Evolutionary conservation across 371 early-diverging fungal genomes (phyloP).

Genomic region (Mortierella sp.): DNA sequence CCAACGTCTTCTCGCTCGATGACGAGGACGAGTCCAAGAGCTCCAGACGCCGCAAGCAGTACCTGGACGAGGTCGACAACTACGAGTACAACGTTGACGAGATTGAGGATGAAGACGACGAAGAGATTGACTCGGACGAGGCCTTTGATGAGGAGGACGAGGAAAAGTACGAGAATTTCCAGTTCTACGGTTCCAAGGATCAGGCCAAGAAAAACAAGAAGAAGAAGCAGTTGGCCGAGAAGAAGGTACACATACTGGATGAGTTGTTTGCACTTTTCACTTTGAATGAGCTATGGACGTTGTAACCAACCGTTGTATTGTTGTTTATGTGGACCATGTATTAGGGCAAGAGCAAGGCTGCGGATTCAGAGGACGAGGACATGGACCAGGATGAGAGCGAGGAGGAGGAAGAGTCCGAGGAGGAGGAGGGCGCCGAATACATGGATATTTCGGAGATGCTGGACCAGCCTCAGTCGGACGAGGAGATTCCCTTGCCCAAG

Average conservation of each 20-base stretch:
- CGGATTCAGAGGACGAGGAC: constrained; percentile 41
- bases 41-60: constrained; percentile 66
- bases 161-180: constrained; percentile 81
- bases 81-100: constrained; percentile 81
- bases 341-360: constrained; percentile 44
- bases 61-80: constrained; percentile 81
- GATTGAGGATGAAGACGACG: constrained; percentile 90
- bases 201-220: constrained; percentile 50
- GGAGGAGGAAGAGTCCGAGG: constrained; percentile 60
- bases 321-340: not conserved
- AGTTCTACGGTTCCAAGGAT: constrained; percentile 64
- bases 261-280: not conserved
- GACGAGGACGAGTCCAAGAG: constrained; percentile 70
- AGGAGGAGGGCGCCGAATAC: constrained; percentile 67
- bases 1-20: constrained; percentile 61
- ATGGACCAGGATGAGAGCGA: constrained; percentile 48
- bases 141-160: constrained; percentile 91
- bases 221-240: constrained; percentile 23
- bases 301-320: not conserved
- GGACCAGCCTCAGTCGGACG: constrained; percentile 50
- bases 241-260: not conserved
- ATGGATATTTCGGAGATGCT: constrained; percentile 76
- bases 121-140: constrained; percentile 92
- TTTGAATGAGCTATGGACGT: not conserved
- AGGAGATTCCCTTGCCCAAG: constrained; percentile 57